These are phyloP conservation scores for Tetradesmus obliquus DNA, from an alignment of 139 green algal genomes.

Conservation along the genomic window DNA sequence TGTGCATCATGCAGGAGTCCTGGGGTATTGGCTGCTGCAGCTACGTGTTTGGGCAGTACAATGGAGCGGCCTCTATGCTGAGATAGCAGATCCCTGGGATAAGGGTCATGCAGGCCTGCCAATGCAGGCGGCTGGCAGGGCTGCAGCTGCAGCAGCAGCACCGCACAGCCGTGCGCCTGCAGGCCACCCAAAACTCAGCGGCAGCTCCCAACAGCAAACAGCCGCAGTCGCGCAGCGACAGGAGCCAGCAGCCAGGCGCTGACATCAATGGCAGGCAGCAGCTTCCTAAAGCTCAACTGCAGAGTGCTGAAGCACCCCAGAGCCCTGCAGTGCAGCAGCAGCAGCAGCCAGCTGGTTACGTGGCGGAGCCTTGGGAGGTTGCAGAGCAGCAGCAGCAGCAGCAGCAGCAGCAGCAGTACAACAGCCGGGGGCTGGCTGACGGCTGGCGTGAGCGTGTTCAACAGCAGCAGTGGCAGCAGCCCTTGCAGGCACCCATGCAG, in stretches of 20 bases:
- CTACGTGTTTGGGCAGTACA: neutral
- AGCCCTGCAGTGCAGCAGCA: conserved; percentile 2
- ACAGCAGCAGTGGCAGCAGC: neutral
- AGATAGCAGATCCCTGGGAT: neutral
- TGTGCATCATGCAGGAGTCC: neutral
- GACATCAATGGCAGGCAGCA: neutral
- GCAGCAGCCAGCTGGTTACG: neutral
- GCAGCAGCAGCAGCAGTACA: neutral
- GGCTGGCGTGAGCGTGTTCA: neutral
- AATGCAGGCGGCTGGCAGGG: neutral
- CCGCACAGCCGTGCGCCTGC: neutral
- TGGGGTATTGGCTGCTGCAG: neutral
- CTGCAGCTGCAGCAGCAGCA: conserved; percentile 11
- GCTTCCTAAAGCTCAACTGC: neutral
- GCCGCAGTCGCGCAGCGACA: neutral
- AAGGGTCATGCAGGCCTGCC: neutral
- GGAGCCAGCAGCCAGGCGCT: neutral
- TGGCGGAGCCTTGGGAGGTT: conserved; percentile 16
- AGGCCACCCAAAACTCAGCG: neutral
- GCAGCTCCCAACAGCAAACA: neutral
- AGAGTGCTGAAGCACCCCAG: neutral
- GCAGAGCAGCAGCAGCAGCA: neutral
- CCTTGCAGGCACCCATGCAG: neutral
- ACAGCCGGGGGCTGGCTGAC: neutral
- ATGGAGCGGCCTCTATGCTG: neutral